Conservation (phyloP, 1,284 basidiomycete species). For the Acaromyces ingoldii region DNA sequence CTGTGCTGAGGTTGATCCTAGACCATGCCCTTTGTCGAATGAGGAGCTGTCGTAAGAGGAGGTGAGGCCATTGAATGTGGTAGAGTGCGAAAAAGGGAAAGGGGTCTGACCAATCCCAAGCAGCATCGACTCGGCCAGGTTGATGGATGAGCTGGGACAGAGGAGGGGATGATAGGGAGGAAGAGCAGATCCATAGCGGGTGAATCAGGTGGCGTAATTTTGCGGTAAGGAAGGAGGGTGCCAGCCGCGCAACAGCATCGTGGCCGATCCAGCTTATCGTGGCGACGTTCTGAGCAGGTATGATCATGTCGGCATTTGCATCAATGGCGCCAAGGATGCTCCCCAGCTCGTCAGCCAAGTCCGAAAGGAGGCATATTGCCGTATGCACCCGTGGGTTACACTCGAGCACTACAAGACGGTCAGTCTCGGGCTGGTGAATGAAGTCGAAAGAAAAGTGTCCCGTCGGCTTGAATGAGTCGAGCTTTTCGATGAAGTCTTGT, state of each 20-base stretch:
- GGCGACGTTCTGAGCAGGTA: slow-evolving; percentile 22
- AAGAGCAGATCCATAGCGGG: slow-evolving; percentile 3
- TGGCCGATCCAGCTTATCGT: slow-evolving; percentile 52
- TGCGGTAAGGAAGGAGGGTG: slow-evolving; percentile 40
- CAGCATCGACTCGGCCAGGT: slow-evolving; percentile 18
- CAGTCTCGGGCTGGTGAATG: slow-evolving; percentile 49
- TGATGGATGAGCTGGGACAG: slow-evolving; percentile 2
- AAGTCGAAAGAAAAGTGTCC: slow-evolving; percentile 55
- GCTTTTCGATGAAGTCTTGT: slow-evolving; percentile 43
- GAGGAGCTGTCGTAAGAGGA: slow-evolving; percentile 28
- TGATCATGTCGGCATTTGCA: slow-evolving; percentile 16
- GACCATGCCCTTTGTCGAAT: slow-evolving; percentile 22
- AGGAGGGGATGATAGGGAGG: background rate
- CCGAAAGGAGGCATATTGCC: slow-evolving; percentile 52
- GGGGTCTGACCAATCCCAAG: slow-evolving; percentile 27
- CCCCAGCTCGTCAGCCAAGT: slow-evolving; percentile 1
- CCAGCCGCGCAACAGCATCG: slow-evolving; percentile 50
- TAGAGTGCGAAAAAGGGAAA: slow-evolving; percentile 33
- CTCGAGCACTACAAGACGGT: slow-evolving; percentile 53
- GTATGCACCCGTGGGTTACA: slow-evolving; percentile 55
- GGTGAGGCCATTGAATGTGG: slow-evolving; percentile 32
- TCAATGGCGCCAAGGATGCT: background rate
- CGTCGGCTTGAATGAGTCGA: slow-evolving; percentile 40
- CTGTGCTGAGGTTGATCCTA: slow-evolving; percentile 36
- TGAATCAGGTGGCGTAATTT: background rate